These are phyloP conservation scores for Leishmania guyanensis DNA, from an alignment of 208 protist genomes.

Conservation along the genomic window DNA sequence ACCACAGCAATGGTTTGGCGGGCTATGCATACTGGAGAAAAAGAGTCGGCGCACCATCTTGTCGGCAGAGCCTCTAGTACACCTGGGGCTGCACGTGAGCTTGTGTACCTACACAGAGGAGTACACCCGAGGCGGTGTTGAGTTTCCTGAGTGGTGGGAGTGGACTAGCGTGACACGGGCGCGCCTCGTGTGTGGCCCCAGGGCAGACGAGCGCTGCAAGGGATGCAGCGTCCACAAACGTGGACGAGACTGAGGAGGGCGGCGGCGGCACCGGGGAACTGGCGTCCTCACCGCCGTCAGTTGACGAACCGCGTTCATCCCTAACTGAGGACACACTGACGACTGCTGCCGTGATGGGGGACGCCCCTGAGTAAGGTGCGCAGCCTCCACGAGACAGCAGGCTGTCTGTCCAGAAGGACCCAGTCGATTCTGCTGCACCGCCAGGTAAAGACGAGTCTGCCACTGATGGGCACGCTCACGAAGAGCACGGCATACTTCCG, in stretches of 20 bases:
- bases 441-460: background rate
- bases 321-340: background rate
- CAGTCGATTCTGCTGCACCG: background rate
- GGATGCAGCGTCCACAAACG: background rate
- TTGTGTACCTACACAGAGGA: conserved; percentile 14
- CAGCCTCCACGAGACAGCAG: background rate
- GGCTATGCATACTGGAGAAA: conserved; percentile 7
- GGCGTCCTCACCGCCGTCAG: background rate
- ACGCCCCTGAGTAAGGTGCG: background rate
- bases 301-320: background rate
- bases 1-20: background rate
- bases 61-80: conserved; percentile 5
- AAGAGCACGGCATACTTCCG: background rate
- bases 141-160: conserved; percentile 1
- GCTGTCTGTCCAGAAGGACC: background rate
- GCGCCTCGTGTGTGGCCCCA: background rate
- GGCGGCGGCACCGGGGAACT: background rate
- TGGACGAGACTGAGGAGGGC: background rate
- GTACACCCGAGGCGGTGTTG: conserved; percentile 12
- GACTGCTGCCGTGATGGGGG: no score
- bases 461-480: background rate
- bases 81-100: conserved; percentile 6
- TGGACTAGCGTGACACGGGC: background rate
- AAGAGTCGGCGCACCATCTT: background rate
- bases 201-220: background rate